Percentiles rank a stretch among this genome's conserved stretches.
Conservation (phyloP, 257 asterid species). For the Nicotiana knightiana region DNA sequence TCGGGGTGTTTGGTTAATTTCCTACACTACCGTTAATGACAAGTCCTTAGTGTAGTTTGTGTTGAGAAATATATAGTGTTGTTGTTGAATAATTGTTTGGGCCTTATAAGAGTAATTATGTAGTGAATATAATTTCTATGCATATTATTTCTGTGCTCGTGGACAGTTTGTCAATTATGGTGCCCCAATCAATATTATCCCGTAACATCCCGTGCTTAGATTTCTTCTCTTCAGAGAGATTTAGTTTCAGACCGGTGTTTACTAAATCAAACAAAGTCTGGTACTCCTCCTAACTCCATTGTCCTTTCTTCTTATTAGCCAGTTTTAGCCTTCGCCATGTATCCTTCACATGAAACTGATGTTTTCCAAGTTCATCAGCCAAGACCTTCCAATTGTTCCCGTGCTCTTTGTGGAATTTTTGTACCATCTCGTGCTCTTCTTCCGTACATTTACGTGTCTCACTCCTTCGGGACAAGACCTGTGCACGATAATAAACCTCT, state of each 20-base stretch:
- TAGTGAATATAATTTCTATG: too few species aligned
- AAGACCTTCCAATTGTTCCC: neutral
- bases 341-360: slow-evolving; percentile 3
- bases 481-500: slow-evolving; percentile 3
- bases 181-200: slow-evolving; percentile 7
- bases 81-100: too few species aligned
- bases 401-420: neutral
- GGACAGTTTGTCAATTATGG: neutral
- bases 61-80: too few species aligned
- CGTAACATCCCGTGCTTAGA: neutral
- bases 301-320: slow-evolving; percentile 3
- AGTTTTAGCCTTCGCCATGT: slow-evolving; percentile 7
- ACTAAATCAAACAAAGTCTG: slow-evolving; percentile 9
- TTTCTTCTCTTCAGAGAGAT: slow-evolving; percentile 7
- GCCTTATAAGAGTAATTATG: too few species aligned
- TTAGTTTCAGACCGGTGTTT: slow-evolving; percentile 2
- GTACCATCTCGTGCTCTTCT: slow-evolving; percentile 7
- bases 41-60: too few species aligned
- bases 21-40: too few species aligned
- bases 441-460: slow-evolving; percentile 3
- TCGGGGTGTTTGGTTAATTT: too few species aligned
- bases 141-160: neutral
- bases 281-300: slow-evolving; percentile 5
- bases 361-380: neutral
- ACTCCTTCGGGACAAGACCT: slow-evolving; percentile 7